Percentiles rank a stretch among this genome's conserved stretches.
phyloP scores from a whole-genome alignment of 2,329 filamentous ascomycete genomes.

The Verticillium nonalfalfae region DNA sequence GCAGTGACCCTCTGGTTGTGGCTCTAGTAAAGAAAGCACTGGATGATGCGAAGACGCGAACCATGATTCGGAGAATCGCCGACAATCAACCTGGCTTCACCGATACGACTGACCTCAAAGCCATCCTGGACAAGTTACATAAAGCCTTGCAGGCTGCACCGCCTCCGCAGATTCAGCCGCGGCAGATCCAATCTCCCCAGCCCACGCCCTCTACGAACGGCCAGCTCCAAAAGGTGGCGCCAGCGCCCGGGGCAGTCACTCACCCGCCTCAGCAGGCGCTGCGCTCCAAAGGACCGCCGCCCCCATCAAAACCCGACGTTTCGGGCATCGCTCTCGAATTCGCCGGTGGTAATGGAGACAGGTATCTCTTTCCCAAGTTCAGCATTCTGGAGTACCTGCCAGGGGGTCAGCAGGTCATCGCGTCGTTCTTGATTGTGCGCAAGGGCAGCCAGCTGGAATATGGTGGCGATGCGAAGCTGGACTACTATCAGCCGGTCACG shows the following conservation, averaged over 20 bases:
- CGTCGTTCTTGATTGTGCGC: constrained; percentile 72
- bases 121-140: constrained; percentile 41
- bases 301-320: constrained; percentile 49
- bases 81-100: constrained; percentile 41
- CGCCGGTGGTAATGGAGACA: constrained; percentile 59
- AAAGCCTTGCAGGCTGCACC: constrained; percentile 31
- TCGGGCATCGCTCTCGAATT: constrained; percentile 67
- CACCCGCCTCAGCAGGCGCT: constrained; percentile 43
- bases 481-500: constrained; percentile 73
- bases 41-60: constrained; percentile 41
- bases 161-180: constrained; percentile 10
- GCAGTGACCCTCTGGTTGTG: constrained; percentile 50
- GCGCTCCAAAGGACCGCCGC: constrained; percentile 53
- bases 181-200: not conserved
- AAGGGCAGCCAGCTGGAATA: constrained; percentile 63
- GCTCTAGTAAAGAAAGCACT: constrained; percentile 50
- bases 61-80: constrained; percentile 48
- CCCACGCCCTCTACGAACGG: constrained; percentile 22
- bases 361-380: constrained; percentile 73
- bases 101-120: constrained; percentile 49
- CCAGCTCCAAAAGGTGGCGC: constrained; percentile 9
- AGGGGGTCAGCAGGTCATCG: constrained; percentile 55
- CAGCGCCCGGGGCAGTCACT: constrained; percentile 4
- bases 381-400: constrained; percentile 65
- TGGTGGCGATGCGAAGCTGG: constrained; percentile 53